Conservation (phyloP, 208 protist genomes). For the Borovskyia barvae region DNA sequence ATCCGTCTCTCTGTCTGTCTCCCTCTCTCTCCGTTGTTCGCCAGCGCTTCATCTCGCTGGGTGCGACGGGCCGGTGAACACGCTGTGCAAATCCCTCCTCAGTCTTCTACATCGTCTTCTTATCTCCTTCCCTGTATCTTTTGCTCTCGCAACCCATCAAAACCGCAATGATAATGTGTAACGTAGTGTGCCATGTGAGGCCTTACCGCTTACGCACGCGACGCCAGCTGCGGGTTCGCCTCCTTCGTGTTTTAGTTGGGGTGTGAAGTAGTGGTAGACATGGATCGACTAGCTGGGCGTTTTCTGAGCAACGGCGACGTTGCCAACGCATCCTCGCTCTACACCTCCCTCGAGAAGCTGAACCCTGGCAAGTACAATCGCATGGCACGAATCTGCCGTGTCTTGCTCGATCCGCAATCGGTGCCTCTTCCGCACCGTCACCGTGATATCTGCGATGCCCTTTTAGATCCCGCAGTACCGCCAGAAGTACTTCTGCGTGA, state of each 20-base stretch:
- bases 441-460: conserved; percentile 72
- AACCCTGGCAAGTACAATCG: conserved; percentile 60
- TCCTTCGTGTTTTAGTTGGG: no score
- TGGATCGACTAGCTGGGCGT: conserved; percentile 73
- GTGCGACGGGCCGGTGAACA: no score
- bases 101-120: no score
- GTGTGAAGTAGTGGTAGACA: conserved; percentile 6
- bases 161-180: no score
- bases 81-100: no score
- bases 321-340: conserved; percentile 61
- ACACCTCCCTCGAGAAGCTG: conserved; percentile 69
- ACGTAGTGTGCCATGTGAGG: no score
- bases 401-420: conserved; percentile 52
- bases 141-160: no score
- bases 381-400: conserved; percentile 74
- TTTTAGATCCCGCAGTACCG: conserved; percentile 68
- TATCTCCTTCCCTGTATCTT: no score
- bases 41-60: background rate
- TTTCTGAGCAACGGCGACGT: conserved; percentile 75
- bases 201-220: no score
- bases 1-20: background rate
- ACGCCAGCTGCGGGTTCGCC: no score
- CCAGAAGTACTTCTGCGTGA: conserved; percentile 42
- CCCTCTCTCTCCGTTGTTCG: background rate
- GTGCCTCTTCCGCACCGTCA: conserved; percentile 79